Conservation (phyloP, 495 filamentous ascomycete species). For the Evansstolkia leycettana region DNA sequence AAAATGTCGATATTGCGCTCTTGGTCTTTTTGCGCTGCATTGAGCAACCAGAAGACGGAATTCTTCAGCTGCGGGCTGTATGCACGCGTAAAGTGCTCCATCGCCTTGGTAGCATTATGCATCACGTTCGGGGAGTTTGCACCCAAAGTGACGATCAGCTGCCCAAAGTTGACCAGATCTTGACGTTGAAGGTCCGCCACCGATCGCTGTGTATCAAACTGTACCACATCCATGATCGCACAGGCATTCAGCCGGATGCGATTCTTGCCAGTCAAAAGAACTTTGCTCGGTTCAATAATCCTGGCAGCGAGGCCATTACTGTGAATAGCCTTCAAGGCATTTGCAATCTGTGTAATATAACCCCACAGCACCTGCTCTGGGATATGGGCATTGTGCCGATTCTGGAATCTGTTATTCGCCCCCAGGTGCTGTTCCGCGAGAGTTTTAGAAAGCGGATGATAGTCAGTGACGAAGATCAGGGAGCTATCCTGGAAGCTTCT, state of each 20-base stretch:
- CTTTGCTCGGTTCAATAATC: conserved; percentile 71
- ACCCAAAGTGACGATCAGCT: conserved; percentile 67
- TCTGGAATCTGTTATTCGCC: conserved; percentile 37
- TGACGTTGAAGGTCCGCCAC: conserved; percentile 71
- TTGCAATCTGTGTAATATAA: conserved; percentile 87
- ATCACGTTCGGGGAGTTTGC: conserved; percentile 45
- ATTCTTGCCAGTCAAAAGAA: conserved; percentile 57
- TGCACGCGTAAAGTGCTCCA: conserved; percentile 58
- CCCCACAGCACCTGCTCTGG: conserved; percentile 77
- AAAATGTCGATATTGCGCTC: conserved; percentile 67
- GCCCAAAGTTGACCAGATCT: conserved; percentile 79
- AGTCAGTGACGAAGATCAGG: conserved; percentile 86
- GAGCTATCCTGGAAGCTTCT: conserved; percentile 89
- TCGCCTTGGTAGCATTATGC: conserved; percentile 44
- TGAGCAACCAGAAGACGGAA: conserved; percentile 64
- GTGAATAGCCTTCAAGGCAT: conserved; percentile 78
- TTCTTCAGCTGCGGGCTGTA: conserved; percentile 67
- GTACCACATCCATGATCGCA: conserved; percentile 74
- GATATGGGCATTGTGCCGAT: conserved; percentile 37
- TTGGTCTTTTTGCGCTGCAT: conserved; percentile 32
- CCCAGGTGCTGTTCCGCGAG: conserved; percentile 74
- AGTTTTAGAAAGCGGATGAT: conserved; percentile 83
- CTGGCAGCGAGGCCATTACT: conserved; percentile 67
- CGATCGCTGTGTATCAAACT: conserved; percentile 54
- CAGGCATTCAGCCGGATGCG: conserved; percentile 85